phyloP scores from a whole-genome alignment of 345 rosid genomes.

The Salix purpurea region DNA sequence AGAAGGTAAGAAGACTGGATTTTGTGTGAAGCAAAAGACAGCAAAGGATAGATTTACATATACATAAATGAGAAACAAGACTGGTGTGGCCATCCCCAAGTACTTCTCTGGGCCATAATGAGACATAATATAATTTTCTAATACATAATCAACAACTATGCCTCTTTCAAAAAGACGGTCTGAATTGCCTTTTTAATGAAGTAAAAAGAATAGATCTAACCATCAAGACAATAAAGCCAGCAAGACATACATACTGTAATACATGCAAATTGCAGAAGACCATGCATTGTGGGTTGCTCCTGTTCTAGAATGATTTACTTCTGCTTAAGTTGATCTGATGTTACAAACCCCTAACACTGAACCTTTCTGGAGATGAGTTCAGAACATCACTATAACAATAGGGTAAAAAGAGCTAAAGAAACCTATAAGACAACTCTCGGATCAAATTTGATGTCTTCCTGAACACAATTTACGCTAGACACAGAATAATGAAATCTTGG shows the following conservation, averaged over 20 bases:
- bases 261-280: background rate
- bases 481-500: background rate
- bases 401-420: background rate
- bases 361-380: background rate
- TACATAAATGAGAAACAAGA: background rate
- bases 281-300: background rate
- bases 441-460: background rate
- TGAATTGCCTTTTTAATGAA: background rate
- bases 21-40: background rate
- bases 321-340: background rate
- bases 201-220: background rate
- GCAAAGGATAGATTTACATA: background rate
- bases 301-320: constrained; percentile 1
- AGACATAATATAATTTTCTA: background rate
- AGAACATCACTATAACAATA: background rate
- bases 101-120: background rate
- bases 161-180: background rate
- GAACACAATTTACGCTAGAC: background rate
- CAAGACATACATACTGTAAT: background rate
- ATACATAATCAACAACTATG: background rate
- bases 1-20: background rate
- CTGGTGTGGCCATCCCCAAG: background rate
- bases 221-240: background rate
- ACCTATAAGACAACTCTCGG: background rate
- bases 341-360: background rate